phyloP scores from a whole-genome alignment of 257 asterid species.

The Solanum tacnaense region DNA sequence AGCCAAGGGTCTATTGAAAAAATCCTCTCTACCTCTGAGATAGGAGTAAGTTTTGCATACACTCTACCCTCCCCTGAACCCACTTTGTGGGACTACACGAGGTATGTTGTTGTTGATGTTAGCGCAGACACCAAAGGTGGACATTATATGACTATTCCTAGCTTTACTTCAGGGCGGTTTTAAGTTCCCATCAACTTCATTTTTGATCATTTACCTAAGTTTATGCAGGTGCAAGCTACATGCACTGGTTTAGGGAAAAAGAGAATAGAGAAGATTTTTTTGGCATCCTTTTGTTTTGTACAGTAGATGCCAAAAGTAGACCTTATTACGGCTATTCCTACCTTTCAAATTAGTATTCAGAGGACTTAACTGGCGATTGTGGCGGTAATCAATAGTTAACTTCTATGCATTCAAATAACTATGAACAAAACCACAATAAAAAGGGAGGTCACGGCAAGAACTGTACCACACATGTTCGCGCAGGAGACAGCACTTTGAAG shows the following conservation, averaged over 20 bases:
- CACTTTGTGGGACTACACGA: not conserved
- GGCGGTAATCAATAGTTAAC: not conserved
- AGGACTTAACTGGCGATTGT: not conserved
- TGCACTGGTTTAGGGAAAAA: not conserved
- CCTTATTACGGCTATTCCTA: not conserved
- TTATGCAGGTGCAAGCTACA: not conserved
- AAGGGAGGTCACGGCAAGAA: not conserved
- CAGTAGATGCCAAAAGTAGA: not conserved
- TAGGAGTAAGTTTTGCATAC: not conserved
- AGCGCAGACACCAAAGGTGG: not conserved
- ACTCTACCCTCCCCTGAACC: not conserved
- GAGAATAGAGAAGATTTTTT: not conserved
- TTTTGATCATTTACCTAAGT: not conserved
- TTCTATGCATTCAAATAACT: not conserved
- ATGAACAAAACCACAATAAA: not conserved
- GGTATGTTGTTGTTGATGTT: not conserved
- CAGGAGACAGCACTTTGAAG: slow-evolving; percentile 76
- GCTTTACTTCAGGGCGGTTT: not conserved
- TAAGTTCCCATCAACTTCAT: not conserved
- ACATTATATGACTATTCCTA: not conserved
- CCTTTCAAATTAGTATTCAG: not conserved
- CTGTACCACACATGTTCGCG: slow-evolving; percentile 83
- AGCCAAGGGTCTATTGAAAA: not conserved
- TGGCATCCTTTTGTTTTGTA: not conserved
- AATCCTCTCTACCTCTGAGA: not conserved